Percentiles rank a stretch among this genome's conserved stretches.
Evolutionary conservation across 129 eudicot species (phyloP).

Genomic region (Erigeron canadensis): DNA sequence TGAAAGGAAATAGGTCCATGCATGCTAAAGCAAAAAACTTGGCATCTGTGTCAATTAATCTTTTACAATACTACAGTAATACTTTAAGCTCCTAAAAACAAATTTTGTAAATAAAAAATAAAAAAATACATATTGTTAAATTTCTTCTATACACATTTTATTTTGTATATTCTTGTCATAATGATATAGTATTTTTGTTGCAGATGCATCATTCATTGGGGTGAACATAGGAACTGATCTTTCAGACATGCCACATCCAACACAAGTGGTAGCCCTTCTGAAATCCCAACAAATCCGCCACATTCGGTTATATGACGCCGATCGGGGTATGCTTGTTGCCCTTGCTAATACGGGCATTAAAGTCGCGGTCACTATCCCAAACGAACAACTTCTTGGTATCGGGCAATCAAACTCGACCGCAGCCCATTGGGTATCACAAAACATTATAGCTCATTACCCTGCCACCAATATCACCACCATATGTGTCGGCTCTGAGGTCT

Average conservation of each 20-base stretch:
- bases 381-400: conserved; percentile 76
- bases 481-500: conserved; percentile 89
- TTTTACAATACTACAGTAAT: background rate
- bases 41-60: background rate
- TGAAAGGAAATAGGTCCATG: conserved; percentile 18
- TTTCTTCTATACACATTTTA: background rate
- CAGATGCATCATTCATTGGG: conserved; percentile 79
- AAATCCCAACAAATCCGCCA: conserved; percentile 74
- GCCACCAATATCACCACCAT: conserved; percentile 81
- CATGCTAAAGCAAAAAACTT: too few relatives aligned
- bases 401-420: conserved; percentile 91
- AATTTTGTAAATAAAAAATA: background rate
- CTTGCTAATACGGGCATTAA: conserved; percentile 75
- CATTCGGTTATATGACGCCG: conserved; percentile 75
- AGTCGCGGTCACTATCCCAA: conserved; percentile 72
- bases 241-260: conserved; percentile 91
- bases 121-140: background rate
- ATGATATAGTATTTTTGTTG: background rate
- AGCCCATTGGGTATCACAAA: conserved; percentile 81
- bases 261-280: conserved; percentile 82
- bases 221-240: conserved; percentile 91
- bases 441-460: conserved; percentile 75
- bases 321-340: conserved; percentile 86
- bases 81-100: background rate
- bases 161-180: background rate